These are phyloP conservation scores for Stagonosporopsis chrysanthemi DNA, from an alignment of 2,329 filamentous ascomycete species.

Conservation along the genomic window DNA sequence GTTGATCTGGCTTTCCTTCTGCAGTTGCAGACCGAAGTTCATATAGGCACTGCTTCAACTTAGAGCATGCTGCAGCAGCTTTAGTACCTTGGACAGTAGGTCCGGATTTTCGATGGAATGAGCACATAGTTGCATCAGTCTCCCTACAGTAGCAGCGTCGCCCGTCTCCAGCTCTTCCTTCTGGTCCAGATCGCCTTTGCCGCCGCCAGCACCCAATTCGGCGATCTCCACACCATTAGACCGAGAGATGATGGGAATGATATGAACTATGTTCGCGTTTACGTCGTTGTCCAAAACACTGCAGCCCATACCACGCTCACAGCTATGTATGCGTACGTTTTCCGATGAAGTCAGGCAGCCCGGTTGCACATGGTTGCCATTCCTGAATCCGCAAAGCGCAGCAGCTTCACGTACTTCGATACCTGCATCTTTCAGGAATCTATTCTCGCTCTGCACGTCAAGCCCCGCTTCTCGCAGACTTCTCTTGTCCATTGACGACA, in stretches of 20 bases:
- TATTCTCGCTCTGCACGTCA: conserved; percentile 44
- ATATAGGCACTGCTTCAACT: conserved; percentile 29
- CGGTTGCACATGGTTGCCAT: conserved; percentile 72
- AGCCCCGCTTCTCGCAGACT: conserved; percentile 44
- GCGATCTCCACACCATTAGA: conserved; percentile 68
- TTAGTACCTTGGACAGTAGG: conserved; percentile 45
- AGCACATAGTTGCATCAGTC: conserved; percentile 62
- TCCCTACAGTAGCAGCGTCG: conserved; percentile 56
- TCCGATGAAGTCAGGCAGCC: conserved; percentile 75
- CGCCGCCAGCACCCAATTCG: conserved; percentile 81
- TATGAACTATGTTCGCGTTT: conserved; percentile 68
- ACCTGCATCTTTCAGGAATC: conserved; percentile 41
- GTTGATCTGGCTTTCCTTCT: conserved; percentile 29
- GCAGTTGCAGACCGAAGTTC: conserved; percentile 37
- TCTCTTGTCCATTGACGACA: conserved; percentile 46
- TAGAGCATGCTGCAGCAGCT: conserved; percentile 41
- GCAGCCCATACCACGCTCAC: conserved; percentile 76
- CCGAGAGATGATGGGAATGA: conserved; percentile 78
- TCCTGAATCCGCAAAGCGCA: conserved; percentile 74
- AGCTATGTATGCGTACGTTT: conserved; percentile 79
- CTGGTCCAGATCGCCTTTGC: conserved; percentile 75
- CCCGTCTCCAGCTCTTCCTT: conserved; percentile 70
- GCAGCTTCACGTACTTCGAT: conserved; percentile 64
- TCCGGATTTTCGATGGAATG: conserved; percentile 47
- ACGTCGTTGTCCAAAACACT: conserved; percentile 56